These are phyloP conservation scores for Cladophialophora immunda DNA, from an alignment of 2,329 filamentous ascomycete genomes.

Conservation along the genomic window DNA sequence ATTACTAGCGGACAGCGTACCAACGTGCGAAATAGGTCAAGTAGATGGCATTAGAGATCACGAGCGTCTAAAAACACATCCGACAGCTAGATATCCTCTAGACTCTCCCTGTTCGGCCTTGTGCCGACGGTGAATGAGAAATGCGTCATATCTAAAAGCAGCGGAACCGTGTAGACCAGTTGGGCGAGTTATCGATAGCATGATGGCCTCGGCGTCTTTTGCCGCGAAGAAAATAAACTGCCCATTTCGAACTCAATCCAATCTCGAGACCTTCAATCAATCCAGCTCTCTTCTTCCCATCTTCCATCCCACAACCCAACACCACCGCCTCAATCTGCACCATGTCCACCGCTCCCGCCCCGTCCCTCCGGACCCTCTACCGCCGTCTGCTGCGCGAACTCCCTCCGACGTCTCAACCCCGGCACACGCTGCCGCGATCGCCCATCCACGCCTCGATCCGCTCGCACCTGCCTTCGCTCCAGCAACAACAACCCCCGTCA, in stretches of 20 bases:
- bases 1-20: not conserved
- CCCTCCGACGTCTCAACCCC: slow-evolving; percentile 63
- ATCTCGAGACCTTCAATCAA: not conserved
- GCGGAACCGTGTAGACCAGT: not conserved
- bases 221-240: slow-evolving; percentile 1
- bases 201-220: not conserved
- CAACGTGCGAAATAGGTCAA: not conserved
- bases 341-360: slow-evolving; percentile 26
- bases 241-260: not conserved
- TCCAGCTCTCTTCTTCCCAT: not conserved
- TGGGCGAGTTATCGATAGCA: too few relatives aligned
- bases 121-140: not conserved
- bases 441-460: slow-evolving; percentile 76
- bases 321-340: not conserved
- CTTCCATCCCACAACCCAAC: not conserved
- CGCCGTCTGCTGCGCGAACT: slow-evolving; percentile 88
- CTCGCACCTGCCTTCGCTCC: slow-evolving; percentile 61
- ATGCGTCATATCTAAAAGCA: not conserved
- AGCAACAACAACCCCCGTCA: slow-evolving; percentile 38
- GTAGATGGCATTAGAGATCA: not conserved
- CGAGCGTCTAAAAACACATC: not conserved
- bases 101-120: not conserved
- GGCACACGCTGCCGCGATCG: slow-evolving; percentile 52
- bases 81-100: not conserved
- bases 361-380: slow-evolving; percentile 76